Conservation (phyloP, 768 basidiomycete species). For the Tremella yokohamensis region DNA sequence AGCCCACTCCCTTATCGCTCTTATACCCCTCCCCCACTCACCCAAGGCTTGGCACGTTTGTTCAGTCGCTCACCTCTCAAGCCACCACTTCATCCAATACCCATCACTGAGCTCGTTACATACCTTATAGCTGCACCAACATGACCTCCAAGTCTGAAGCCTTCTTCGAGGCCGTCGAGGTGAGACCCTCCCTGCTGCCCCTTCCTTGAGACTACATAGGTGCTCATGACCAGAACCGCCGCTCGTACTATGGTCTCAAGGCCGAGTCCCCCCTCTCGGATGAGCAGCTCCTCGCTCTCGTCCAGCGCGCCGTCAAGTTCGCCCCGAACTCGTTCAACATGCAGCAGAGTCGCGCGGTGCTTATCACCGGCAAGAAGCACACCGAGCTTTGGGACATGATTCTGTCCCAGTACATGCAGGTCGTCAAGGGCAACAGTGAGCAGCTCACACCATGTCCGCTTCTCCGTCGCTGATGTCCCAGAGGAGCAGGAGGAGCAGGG, state of each 20-base stretch:
- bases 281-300: conserved; percentile 43
- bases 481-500: conserved; percentile 10
- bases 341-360: conserved; percentile 48
- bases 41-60: too few relatives aligned
- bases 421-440: conserved; percentile 18
- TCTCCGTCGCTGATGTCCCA: neutral
- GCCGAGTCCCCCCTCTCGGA: conserved; percentile 43
- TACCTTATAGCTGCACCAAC: too few relatives aligned
- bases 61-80: too few relatives aligned
- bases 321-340: conserved; percentile 51
- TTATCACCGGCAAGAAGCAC: conserved; percentile 46
- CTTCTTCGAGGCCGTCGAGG: conserved; percentile 45
- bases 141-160: conserved; percentile 16
- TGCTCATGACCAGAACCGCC: conserved; percentile 37
- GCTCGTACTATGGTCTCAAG: conserved; percentile 48
- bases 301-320: conserved; percentile 49
- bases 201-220: neutral
- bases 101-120: too few relatives aligned
- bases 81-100: too few relatives aligned
- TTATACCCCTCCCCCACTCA: too few relatives aligned
- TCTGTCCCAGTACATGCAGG: conserved; percentile 7
- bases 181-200: conserved; percentile 11
- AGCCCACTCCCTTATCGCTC: too few relatives aligned
- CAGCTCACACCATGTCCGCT: neutral
- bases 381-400: conserved; percentile 45